Conservation (phyloP, 306 rosid genomes). For the Vigna reflexopilosa region DNA sequence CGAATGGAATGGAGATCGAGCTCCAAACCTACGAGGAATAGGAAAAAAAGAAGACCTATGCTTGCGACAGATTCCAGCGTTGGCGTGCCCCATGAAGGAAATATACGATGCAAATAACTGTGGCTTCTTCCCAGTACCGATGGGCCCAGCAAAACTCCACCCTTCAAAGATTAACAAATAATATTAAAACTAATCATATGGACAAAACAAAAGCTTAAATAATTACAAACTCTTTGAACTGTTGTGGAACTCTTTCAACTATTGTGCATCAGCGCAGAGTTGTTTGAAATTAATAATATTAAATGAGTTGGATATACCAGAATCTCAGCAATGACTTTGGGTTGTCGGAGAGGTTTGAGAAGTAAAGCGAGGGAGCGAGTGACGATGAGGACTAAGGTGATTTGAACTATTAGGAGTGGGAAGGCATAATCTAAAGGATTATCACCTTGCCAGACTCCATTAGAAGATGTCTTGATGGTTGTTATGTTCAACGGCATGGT, state of each 20-base stretch:
- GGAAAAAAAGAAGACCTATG: conserved; percentile 79
- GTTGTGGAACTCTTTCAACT: no score
- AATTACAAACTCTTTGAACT: no score
- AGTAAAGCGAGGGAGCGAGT: conserved; percentile 70
- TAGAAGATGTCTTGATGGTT: conserved; percentile 68
- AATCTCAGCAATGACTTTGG: conserved; percentile 88
- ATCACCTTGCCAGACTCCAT: conserved; percentile 89
- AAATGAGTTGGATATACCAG: conserved; percentile 39
- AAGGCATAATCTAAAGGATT: conserved; percentile 77
- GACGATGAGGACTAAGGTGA: conserved; percentile 55
- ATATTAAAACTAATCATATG: not conserved
- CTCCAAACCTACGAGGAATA: conserved; percentile 80
- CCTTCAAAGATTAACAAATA: conserved; percentile 50
- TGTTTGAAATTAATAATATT: no score
- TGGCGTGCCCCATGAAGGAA: conserved; percentile 76
- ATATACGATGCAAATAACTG: conserved; percentile 56
- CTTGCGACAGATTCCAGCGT: conserved; percentile 78
- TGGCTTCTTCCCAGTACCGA: conserved; percentile 71
- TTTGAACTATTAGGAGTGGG: conserved; percentile 79
- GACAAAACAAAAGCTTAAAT: no score
- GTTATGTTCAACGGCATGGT: conserved; percentile 60
- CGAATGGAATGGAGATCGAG: conserved; percentile 73
- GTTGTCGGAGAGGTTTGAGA: conserved; percentile 88
- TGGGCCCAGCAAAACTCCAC: conserved; percentile 86
- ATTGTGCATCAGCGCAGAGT: no score